Evolutionary conservation across 2,329 filamentous ascomycete species (phyloP).

Genomic region (Ceratocystis smalleyi): DNA sequence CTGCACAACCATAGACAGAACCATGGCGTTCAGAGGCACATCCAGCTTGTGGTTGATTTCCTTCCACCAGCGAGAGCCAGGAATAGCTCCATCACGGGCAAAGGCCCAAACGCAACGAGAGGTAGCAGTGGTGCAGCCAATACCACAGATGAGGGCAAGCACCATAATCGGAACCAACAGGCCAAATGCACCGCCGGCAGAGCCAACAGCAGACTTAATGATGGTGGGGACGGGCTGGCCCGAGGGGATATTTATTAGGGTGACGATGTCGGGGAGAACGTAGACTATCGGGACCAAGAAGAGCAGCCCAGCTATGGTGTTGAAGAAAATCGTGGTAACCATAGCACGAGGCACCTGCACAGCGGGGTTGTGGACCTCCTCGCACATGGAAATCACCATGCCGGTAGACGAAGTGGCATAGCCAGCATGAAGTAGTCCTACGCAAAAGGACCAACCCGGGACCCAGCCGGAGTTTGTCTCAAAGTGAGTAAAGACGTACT

Average conservation of each 20-base stretch:
- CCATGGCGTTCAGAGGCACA: slow-evolving; percentile 55
- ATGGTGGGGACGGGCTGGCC: slow-evolving; percentile 51
- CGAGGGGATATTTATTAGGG: slow-evolving; percentile 36
- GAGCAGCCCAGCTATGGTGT: slow-evolving; percentile 49
- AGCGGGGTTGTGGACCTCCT: slow-evolving; percentile 51
- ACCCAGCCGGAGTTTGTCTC: slow-evolving; percentile 54
- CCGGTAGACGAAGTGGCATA: slow-evolving; percentile 63
- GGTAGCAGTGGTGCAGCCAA: slow-evolving; percentile 52
- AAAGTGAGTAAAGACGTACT: slow-evolving; percentile 53
- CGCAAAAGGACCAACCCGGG: slow-evolving; percentile 56
- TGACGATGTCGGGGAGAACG: slow-evolving; percentile 47
- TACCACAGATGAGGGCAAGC: slow-evolving; percentile 50
- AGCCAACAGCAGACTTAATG: slow-evolving; percentile 46
- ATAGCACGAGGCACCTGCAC: slow-evolving; percentile 59
- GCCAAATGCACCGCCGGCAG: slow-evolving; percentile 43
- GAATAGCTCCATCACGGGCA: slow-evolving; percentile 53
- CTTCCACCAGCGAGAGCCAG: slow-evolving; percentile 45
- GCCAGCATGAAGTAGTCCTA: slow-evolving; percentile 55
- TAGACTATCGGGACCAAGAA: slow-evolving; percentile 56
- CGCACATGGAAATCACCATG: slow-evolving; percentile 69
- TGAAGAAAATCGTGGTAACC: slow-evolving; percentile 51
- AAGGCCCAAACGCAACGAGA: slow-evolving; percentile 56
- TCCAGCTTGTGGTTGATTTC: slow-evolving; percentile 46
- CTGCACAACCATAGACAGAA: slow-evolving; percentile 52
- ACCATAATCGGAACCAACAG: slow-evolving; percentile 50